phyloP scores from a whole-genome alignment of 208 protist genomes.

The Trypanosomatidae sp. region DNA sequence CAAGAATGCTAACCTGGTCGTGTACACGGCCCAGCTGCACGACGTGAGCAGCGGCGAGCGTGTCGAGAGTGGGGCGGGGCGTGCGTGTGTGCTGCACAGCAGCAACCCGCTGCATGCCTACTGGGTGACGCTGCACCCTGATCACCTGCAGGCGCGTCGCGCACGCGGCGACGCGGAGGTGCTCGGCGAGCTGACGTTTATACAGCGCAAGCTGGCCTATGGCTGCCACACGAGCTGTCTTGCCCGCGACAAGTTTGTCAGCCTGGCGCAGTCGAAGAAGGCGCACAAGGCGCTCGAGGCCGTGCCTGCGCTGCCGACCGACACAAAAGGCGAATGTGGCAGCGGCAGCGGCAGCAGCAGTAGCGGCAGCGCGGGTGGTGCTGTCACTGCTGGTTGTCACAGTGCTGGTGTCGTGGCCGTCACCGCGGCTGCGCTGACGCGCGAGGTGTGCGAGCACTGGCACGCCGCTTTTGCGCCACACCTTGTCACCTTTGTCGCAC shows the following conservation, averaged over 20 bases:
- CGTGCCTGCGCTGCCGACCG: too few relatives aligned
- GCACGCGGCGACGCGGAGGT: slow-evolving; percentile 20
- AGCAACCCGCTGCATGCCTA: slow-evolving; percentile 50
- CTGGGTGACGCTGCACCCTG: slow-evolving; percentile 55
- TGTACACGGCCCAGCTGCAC: slow-evolving; percentile 41
- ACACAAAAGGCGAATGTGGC: too few relatives aligned
- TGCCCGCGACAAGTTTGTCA: background rate
- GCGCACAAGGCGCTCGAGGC: background rate
- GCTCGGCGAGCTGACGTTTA: slow-evolving; percentile 43
- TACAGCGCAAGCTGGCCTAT: slow-evolving; percentile 71
- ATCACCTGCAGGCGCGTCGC: slow-evolving; percentile 31
- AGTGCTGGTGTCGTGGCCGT: background rate
- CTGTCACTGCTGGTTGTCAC: slow-evolving; percentile 7
- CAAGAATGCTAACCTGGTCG: slow-evolving; percentile 69
- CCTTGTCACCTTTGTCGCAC: slow-evolving; percentile 47
- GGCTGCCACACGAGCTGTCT: slow-evolving; percentile 12
- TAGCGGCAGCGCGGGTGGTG: background rate
- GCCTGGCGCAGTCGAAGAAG: background rate
- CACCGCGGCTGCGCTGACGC: background rate
- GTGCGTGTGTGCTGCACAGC: slow-evolving; percentile 14
- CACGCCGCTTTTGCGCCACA: slow-evolving; percentile 17
- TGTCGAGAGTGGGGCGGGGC: slow-evolving; percentile 14
- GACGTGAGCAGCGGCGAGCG: slow-evolving; percentile 2
- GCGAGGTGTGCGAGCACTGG: slow-evolving; percentile 7
- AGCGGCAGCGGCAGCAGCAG: background rate